Conservation (phyloP, 2,329 filamentous ascomycete genomes). For the Talaromyces sp. region DNA sequence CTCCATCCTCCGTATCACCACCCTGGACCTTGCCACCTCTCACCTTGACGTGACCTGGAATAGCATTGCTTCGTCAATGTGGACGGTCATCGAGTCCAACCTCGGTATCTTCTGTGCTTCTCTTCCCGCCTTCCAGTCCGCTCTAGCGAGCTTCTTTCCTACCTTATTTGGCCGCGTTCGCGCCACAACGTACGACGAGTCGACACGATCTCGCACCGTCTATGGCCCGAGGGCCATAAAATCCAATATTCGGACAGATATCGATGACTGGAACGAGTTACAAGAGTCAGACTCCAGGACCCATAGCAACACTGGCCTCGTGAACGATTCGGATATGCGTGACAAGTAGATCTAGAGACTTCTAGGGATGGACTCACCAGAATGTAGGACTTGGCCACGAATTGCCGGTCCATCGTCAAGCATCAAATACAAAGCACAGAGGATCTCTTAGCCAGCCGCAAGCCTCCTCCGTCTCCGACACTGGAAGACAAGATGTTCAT, state of each 20-base stretch:
- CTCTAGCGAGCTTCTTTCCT: constrained; percentile 19
- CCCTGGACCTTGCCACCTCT: constrained; percentile 29
- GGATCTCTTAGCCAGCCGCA: no score
- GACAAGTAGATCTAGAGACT: background rate
- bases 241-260: background rate
- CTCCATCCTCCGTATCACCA: constrained; percentile 29
- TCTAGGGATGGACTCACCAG: no score
- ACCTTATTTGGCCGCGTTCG: background rate
- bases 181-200: background rate
- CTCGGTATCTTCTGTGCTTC: constrained; percentile 36
- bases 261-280: background rate
- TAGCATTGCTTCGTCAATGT: constrained; percentile 29
- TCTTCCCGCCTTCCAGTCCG: constrained; percentile 30
- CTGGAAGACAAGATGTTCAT: no score
- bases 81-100: constrained; percentile 35
- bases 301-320: background rate
- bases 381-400: no score
- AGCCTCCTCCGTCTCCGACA: no score
- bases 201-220: background rate
- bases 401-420: no score
- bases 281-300: background rate
- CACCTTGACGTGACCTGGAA: constrained; percentile 30
- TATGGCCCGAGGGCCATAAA: background rate
- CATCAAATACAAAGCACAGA: no score
- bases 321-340: background rate